phyloP scores from a whole-genome alignment of 768 basidiomycete species.

The Lepiota venenata region DNA sequence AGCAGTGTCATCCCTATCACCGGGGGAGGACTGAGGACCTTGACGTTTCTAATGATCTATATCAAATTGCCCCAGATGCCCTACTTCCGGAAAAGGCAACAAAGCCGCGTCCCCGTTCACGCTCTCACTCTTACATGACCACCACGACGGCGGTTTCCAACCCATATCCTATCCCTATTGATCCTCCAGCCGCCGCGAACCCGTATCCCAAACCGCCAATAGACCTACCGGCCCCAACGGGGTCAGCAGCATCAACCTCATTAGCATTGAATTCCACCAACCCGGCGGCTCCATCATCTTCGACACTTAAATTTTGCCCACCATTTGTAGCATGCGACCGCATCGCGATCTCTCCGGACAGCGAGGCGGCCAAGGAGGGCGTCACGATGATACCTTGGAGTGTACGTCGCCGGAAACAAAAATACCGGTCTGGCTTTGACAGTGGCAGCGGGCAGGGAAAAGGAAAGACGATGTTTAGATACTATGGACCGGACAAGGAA shows the following conservation, averaged over 20 bases:
- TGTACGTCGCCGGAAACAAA: constrained; percentile 10
- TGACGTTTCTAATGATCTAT: constrained; percentile 3
- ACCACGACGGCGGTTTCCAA: constrained; percentile 8
- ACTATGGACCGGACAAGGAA: constrained; percentile 9
- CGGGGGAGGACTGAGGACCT: neutral
- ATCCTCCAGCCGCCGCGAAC: neutral
- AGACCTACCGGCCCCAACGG: neutral
- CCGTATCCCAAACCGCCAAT: constrained; percentile 1
- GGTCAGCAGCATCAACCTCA: neutral
- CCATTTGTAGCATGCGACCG: constrained; percentile 10
- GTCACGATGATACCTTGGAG: constrained; percentile 13
- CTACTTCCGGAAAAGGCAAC: constrained; percentile 10
- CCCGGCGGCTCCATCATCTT: neutral
- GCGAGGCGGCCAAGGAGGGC: constrained; percentile 10
- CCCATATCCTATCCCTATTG: constrained; percentile 4
- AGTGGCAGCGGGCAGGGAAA: constrained; percentile 9
- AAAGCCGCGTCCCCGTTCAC: constrained; percentile 9
- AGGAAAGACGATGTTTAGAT: constrained; percentile 13
- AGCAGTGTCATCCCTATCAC: neutral
- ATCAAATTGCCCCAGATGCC: constrained; percentile 5
- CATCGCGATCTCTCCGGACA: constrained; percentile 6
- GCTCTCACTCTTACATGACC: constrained; percentile 7
- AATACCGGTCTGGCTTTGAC: constrained; percentile 9
- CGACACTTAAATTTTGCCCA: constrained; percentile 8
- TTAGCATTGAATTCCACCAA: neutral